Evolutionary conservation across 169 alveolate species (phyloP).

Genomic region (Plasmodium yoelii): DNA sequence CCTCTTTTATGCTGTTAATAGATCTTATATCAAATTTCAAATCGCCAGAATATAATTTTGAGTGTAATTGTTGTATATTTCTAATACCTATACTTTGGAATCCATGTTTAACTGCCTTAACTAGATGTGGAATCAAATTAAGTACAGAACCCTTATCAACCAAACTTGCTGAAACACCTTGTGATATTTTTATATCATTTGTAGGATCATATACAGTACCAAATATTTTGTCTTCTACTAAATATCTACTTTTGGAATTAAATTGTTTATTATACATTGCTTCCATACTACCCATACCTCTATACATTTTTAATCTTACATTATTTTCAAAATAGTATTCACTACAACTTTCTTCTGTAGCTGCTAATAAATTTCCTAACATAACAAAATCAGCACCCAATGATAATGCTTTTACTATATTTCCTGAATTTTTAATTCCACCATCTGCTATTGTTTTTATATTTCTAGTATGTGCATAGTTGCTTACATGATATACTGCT

Average conservation of each 20-base stretch:
- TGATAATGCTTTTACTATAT: constrained; percentile 93
- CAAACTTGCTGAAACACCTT: constrained; percentile 91
- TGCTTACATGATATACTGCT: constrained; percentile 93
- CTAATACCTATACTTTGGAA: constrained; percentile 80
- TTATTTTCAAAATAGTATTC: constrained; percentile 92
- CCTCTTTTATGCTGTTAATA: constrained; percentile 61
- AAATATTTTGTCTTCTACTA: constrained; percentile 56
- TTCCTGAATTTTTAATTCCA: constrained; percentile 94
- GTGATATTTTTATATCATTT: constrained; percentile 85
- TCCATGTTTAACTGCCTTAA: constrained; percentile 87
- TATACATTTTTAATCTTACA: constrained; percentile 86
- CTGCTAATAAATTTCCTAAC: constrained; percentile 93
- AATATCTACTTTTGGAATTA: constrained; percentile 78
- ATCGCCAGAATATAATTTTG: constrained; percentile 77
- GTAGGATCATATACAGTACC: constrained; percentile 75
- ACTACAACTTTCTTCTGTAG: constrained; percentile 97
- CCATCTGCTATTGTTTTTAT: constrained; percentile 96
- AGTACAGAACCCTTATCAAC: constrained; percentile 91
- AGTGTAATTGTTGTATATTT: constrained; percentile 77
- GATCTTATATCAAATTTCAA: constrained; percentile 79
- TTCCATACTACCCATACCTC: constrained; percentile 93
- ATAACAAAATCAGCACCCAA: constrained; percentile 95
- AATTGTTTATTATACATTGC: constrained; percentile 83
- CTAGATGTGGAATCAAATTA: constrained; percentile 87
- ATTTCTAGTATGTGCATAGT: constrained; percentile 86